These are phyloP conservation scores for Ophiostoma novo-ulmi DNA, from an alignment of 2,329 filamentous ascomycete species.

Conservation along the genomic window DNA sequence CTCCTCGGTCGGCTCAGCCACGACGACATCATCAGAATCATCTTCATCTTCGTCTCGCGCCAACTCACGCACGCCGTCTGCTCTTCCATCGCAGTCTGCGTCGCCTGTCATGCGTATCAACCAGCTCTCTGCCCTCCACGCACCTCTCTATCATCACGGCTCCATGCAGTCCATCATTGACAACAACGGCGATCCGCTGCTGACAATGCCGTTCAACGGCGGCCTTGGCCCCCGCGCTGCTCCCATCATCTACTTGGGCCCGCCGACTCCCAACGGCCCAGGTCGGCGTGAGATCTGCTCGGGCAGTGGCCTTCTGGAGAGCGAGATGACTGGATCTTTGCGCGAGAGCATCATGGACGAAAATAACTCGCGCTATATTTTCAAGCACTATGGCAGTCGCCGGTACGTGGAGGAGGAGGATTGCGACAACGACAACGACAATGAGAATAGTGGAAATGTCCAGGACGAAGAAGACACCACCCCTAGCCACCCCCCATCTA, in stretches of 20 bases:
- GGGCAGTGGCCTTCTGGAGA: constrained; percentile 6
- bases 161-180: constrained; percentile 12
- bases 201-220: constrained; percentile 24
- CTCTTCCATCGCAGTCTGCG: neutral
- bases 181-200: constrained; percentile 15
- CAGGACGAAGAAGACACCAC: neutral
- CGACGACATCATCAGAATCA: neutral
- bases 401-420: constrained; percentile 1
- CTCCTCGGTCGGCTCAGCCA: neutral
- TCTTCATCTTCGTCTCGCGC: neutral
- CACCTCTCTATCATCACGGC: constrained; percentile 11
- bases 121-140: constrained; percentile 13
- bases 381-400: constrained; percentile 23
- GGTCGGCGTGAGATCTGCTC: constrained; percentile 1
- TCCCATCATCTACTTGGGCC: constrained; percentile 13
- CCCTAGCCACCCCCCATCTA: neutral
- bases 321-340: constrained; percentile 23
- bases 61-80: neutral
- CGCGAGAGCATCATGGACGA: constrained; percentile 19
- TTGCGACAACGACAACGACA: neutral
- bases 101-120: constrained; percentile 15
- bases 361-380: constrained; percentile 19
- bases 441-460: neutral
- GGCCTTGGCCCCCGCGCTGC: constrained; percentile 20
- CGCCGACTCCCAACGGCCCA: neutral